Base-by-base conservation (phyloP, 371 early-diverging fungal species). In the Mucor saturninus region DNA sequence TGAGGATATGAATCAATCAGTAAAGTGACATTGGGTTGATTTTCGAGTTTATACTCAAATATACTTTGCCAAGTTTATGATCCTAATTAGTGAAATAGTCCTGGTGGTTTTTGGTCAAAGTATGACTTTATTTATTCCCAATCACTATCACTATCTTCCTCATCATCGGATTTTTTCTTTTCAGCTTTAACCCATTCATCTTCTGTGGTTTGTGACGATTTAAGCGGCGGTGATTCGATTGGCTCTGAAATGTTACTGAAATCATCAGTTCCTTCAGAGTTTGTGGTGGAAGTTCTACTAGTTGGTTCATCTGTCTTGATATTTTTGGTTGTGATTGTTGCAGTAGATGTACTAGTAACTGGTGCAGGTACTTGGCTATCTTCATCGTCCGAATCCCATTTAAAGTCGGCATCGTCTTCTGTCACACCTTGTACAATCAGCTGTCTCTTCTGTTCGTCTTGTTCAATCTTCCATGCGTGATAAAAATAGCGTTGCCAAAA, bases 401-500 rank as follows among this genome's bases (percentile, higher is more conserved):
- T 77, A 52, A 81, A 81, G 39, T 81, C 78, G 10, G 65, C 71
- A 35, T 76, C 81, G 0, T 69, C 72, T 26, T 51, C 46, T 21
- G 39, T 5, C 8, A 67, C 75, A 54, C 42, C 37, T 37, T 69
- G 65, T 14, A 71, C 76, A 56, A 81, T 78, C 15, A 76, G 29
- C 37, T 75, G 76, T n/a, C 81, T 68, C 57, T 73, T 75, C 54
- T 78, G 69, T 35, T 81, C 81, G 28, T 78, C 78, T 54, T 78
- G 72, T 21, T 82, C 83, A 59, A 79, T 76, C 14, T 73, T 76
- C 69, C 72, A 71, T 14, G 67, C 68, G 48, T 77, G 77, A 43
- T 82, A 79, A 35, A 79, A 82, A 39, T 82, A 82, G 5, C 83
- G 66, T 52, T 75, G 68, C 83, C 83, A 82, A 50, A 82, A 82